Evolutionary conservation across 345 rosid species (phyloP).

Genomic region (Acer negundo): DNA sequence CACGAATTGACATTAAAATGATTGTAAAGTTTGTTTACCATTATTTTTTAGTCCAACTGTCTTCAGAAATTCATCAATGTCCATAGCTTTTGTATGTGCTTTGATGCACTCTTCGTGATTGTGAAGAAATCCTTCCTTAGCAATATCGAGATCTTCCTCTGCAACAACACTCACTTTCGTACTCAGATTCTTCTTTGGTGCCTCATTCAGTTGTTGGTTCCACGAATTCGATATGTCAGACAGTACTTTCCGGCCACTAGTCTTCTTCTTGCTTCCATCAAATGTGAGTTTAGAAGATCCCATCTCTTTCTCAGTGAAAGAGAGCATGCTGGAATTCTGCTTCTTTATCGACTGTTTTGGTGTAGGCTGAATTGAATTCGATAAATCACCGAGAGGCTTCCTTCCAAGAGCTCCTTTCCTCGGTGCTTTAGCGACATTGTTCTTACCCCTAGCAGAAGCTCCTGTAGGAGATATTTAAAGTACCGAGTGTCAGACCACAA

Average conservation of each 20-base stretch:
- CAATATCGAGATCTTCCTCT: constrained; percentile 32
- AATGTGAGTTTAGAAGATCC: constrained; percentile 19
- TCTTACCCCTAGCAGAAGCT: constrained; percentile 36
- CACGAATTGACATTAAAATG: not conserved
- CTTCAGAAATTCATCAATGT: constrained; percentile 38
- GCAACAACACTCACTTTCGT: constrained; percentile 30
- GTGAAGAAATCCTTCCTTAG: constrained; percentile 48
- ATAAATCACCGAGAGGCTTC: constrained; percentile 67
- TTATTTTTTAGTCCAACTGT: constrained; percentile 41
- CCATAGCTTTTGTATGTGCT: constrained; percentile 34
- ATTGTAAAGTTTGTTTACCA: constrained; percentile 22
- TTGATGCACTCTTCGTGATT: constrained; percentile 57
- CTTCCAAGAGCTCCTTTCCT: constrained; percentile 48
- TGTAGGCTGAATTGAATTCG: constrained; percentile 48
- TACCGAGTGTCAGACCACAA: not conserved
- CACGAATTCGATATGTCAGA: constrained; percentile 60
- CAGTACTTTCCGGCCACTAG: constrained; percentile 46
- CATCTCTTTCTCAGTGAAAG: constrained; percentile 30
- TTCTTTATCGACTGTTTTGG: constrained; percentile 38
- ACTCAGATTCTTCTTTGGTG: constrained; percentile 38
- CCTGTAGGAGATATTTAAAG: constrained; percentile 19
- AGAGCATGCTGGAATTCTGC: constrained; percentile 26
- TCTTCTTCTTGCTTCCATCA: constrained; percentile 38
- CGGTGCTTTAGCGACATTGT: constrained; percentile 29
- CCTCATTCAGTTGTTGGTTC: constrained; percentile 32